Conservation (phyloP, 1,284 basidiomycete genomes). For the Heterobasidion occidentale region DNA sequence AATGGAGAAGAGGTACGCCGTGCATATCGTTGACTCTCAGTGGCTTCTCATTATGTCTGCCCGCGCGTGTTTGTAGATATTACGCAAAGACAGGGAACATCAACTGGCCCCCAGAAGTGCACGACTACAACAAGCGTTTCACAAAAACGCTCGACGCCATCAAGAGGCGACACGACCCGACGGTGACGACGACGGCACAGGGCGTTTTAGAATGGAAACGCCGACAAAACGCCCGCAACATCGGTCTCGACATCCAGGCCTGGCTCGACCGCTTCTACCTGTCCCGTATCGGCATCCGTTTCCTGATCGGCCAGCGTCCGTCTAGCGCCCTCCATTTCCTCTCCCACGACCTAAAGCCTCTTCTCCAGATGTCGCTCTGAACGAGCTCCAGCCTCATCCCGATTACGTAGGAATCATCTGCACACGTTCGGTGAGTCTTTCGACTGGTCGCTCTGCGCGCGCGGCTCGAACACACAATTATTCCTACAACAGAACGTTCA, state of each 20-base stretch:
- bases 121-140: constrained; percentile 90
- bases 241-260: constrained; percentile 86
- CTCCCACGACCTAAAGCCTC: constrained; percentile 4
- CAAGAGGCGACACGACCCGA: constrained; percentile 94
- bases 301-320: constrained; percentile 88
- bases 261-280: constrained; percentile 99
- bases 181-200: constrained; percentile 95
- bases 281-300: constrained; percentile 94
- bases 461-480: constrained; percentile 4
- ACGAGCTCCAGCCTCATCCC: constrained; percentile 80
- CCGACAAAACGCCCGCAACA: constrained; percentile 48
- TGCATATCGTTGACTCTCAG: constrained; percentile 1
- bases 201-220: constrained; percentile 79
- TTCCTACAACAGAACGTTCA: constrained; percentile 66
- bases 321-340: constrained; percentile 10
- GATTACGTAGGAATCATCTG: constrained; percentile 99
- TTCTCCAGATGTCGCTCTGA: constrained; percentile 77
- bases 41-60: not conserved
- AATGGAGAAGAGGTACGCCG: constrained; percentile 56
- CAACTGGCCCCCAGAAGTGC: constrained; percentile 87
- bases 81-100: constrained; percentile 70
- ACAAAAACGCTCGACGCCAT: constrained; percentile 85
- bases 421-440: constrained; percentile 69
- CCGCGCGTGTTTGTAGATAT: constrained; percentile 47
- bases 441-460: not conserved